Evolutionary conservation across 306 rosid genomes (phyloP).

Genomic region (Ormosia emarginata): DNA sequence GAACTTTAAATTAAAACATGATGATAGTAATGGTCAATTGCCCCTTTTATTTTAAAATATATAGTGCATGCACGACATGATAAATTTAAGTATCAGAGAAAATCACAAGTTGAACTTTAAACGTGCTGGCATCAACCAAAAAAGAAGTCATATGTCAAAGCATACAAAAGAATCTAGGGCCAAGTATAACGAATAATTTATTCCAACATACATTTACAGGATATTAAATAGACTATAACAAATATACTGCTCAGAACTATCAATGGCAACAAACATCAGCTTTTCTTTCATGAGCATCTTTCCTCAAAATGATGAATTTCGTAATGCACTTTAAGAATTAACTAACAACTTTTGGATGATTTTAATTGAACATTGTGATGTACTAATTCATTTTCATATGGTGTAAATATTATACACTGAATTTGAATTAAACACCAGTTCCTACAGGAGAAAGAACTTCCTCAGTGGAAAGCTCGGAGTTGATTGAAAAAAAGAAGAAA

Average conservation of each 20-base stretch:
- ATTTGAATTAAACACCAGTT: neutral
- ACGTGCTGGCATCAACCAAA: slow-evolving; percentile 43
- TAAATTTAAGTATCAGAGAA: neutral
- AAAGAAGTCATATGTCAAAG: slow-evolving; percentile 19
- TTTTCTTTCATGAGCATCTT: neutral
- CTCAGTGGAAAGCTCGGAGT: too few relatives aligned
- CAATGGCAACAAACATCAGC: neutral
- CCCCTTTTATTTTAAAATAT: neutral
- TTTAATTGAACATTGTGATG: neutral
- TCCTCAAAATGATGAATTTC: neutral
- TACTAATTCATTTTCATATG: neutral
- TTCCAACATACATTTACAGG: neutral
- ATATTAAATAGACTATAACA: neutral
- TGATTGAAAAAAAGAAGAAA: too few relatives aligned
- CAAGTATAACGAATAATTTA: neutral
- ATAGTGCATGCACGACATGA: neutral
- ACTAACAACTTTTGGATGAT: neutral
- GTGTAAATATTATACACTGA: neutral
- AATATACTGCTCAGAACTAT: neutral
- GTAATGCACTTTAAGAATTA: neutral
- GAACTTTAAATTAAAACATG: neutral
- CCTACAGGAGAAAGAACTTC: too few relatives aligned
- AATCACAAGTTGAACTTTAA: neutral
- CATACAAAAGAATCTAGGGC: neutral
- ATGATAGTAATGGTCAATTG: neutral